Percentiles rank a stretch among this genome's conserved stretches.
These are phyloP conservation scores for Pleoardoris graminearum DNA, from an alignment of 2,329 filamentous ascomycete genomes.

Conservation along the genomic window DNA sequence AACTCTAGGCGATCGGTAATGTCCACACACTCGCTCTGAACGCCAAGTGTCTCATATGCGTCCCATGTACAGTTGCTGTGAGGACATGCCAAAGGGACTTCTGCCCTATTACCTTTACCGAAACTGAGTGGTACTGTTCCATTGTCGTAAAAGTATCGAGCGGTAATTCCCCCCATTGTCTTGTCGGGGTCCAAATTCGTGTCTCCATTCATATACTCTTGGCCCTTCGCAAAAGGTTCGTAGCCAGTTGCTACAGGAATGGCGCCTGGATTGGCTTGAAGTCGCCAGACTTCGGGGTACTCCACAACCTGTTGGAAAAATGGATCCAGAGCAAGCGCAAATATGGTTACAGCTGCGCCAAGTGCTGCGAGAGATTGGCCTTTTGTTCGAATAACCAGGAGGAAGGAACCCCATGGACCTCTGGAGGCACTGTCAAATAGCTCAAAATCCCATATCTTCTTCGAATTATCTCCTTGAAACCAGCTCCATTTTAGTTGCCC, in stretches of 20 bases:
- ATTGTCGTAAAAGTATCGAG: conserved; percentile 13
- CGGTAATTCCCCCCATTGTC: neutral
- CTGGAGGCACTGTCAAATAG: conserved; percentile 26
- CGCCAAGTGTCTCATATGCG: conserved; percentile 7
- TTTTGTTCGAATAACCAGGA: conserved; percentile 18
- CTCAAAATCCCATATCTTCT: conserved; percentile 27
- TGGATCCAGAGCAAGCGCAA: conserved; percentile 25
- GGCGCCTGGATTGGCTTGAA: neutral
- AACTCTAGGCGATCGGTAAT: conserved; percentile 1
- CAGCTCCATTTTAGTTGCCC: conserved; percentile 28
- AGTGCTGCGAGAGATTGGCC: conserved; percentile 20
- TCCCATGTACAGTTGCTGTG: conserved; percentile 11
- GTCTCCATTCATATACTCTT: neutral
- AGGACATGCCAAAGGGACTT: conserved; percentile 10
- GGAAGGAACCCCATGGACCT: conserved; percentile 21
- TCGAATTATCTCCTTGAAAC: conserved; percentile 12
- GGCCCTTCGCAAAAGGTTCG: neutral
- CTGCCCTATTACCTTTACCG: conserved; percentile 9
- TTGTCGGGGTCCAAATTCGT: neutral
- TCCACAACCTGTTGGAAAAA: conserved; percentile 26
- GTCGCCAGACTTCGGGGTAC: conserved; percentile 15
- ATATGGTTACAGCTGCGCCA: conserved; percentile 23
- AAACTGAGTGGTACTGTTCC: conserved; percentile 11
- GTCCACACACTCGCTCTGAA: conserved; percentile 7
- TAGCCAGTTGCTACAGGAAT: conserved; percentile 9